These are phyloP conservation scores for Sanghuangporus sanghuang DNA, from an alignment of 1,284 basidiomycete species.

Conservation along the genomic window DNA sequence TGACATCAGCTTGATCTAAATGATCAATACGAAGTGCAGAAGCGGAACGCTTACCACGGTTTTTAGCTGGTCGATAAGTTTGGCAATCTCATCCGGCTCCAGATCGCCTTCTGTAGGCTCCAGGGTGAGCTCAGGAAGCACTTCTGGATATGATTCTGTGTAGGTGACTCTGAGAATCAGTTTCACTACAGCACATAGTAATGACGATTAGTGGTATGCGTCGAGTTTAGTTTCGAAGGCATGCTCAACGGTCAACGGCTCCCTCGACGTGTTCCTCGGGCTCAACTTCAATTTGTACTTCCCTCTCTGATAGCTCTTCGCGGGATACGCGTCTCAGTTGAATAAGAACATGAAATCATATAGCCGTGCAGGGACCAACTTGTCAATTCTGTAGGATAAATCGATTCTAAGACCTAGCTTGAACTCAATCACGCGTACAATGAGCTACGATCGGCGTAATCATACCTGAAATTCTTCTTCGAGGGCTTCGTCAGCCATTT, in stretches of 20 bases:
- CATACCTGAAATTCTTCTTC: constrained; percentile 85
- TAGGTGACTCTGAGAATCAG: constrained; percentile 70
- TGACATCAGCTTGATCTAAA: constrained; percentile 8
- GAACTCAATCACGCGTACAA: constrained; percentile 10
- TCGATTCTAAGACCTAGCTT: constrained; percentile 84
- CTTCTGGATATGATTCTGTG: constrained; percentile 68
- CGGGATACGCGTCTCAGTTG: constrained; percentile 42
- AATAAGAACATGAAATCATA: constrained; percentile 24
- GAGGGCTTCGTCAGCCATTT: constrained; percentile 35
- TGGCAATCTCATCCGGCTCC: constrained; percentile 49
- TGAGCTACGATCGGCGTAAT: constrained; percentile 15
- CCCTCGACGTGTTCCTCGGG: constrained; percentile 75
- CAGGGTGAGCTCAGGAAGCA: constrained; percentile 71
- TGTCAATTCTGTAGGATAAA: constrained; percentile 90
- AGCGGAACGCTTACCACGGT: constrained; percentile 48
- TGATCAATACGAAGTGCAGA: neutral
- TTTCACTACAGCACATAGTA: constrained; percentile 51
- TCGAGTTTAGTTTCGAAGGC: neutral
- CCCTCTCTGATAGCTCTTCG: constrained; percentile 80
- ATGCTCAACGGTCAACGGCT: constrained; percentile 48
- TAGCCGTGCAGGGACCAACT: constrained; percentile 54
- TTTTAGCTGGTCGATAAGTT: constrained; percentile 56
- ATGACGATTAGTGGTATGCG: constrained; percentile 10
- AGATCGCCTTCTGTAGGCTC: constrained; percentile 67
- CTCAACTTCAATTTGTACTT: constrained; percentile 83